Evolutionary conservation across 306 rosid genomes (phyloP).

Genomic region (Biancaea sappan): DNA sequence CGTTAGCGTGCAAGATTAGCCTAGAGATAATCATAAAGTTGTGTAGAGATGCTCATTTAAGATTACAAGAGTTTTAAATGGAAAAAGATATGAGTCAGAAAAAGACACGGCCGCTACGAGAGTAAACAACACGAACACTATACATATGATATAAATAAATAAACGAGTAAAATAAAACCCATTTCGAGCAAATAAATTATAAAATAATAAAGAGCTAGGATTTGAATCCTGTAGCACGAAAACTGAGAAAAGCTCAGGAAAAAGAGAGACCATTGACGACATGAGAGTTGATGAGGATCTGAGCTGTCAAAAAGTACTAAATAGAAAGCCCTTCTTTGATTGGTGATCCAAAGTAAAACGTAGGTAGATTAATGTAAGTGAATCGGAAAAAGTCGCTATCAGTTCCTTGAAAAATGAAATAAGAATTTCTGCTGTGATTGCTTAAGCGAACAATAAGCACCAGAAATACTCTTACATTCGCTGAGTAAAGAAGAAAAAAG

Average conservation of each 20-base stretch:
- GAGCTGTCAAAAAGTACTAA: constrained; percentile 29
- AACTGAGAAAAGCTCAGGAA: neutral
- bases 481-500: neutral
- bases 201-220: neutral
- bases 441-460: neutral
- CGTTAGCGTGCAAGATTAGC: constrained; percentile 63
- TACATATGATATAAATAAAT: neutral
- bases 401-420: constrained; percentile 26
- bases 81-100: constrained; percentile 23
- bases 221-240: neutral
- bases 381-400: constrained; percentile 13
- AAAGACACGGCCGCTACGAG: constrained; percentile 43
- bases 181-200: neutral
- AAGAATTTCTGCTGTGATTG: neutral
- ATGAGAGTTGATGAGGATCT: constrained; percentile 36
- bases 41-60: constrained; percentile 39
- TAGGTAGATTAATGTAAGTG: neutral
- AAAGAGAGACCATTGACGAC: neutral
- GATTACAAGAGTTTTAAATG: constrained; percentile 10
- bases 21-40: constrained; percentile 41
- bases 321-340: neutral
- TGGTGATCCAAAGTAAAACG: neutral
- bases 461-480: neutral
- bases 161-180: neutral
- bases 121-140: constrained; percentile 33